Percentiles rank a stretch among this genome's conserved stretches.
These are phyloP conservation scores for Colletotrichum destructivum DNA, from an alignment of 2,329 filamentous ascomycete species.

Conservation along the genomic window DNA sequence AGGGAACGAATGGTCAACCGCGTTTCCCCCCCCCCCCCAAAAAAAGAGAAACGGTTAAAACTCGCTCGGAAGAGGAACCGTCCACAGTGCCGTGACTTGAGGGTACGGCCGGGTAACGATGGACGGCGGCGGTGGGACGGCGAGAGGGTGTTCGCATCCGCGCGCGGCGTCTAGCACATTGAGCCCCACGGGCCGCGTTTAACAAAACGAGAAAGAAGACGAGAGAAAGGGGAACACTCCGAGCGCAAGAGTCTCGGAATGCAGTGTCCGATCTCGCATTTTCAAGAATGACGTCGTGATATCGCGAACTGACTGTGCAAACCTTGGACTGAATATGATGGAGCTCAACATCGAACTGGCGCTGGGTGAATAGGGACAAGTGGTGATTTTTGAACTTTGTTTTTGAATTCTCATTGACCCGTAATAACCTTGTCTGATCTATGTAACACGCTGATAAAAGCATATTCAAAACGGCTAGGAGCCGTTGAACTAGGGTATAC, in stretches of 20 bases:
- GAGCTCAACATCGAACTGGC: too few relatives aligned
- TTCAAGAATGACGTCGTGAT: background rate
- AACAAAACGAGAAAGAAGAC: background rate
- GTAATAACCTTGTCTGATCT: constrained; percentile 41
- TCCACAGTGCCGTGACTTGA: background rate
- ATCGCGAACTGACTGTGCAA: background rate
- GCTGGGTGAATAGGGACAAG: background rate
- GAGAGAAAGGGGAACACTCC: background rate
- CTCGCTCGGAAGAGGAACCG: constrained; percentile 9
- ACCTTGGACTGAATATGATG: background rate
- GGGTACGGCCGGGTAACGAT: constrained; percentile 7
- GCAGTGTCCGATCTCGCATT: background rate
- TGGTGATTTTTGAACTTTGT: constrained; percentile 18
- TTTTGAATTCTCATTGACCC: constrained; percentile 37
- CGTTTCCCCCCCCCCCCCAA: background rate
- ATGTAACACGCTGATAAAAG: constrained; percentile 43
- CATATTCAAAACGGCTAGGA: constrained; percentile 37
- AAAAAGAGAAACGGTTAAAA: constrained; percentile 28
- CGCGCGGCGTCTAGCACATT: background rate
- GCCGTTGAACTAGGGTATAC: constrained; percentile 41
- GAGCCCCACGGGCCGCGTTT: too few relatives aligned
- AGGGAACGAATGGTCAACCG: constrained; percentile 6
- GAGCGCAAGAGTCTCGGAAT: background rate
- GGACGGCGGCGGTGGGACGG: constrained; percentile 9
- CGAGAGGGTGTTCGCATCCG: background rate